These are phyloP conservation scores for Spathaspora arborariae DNA, from an alignment of 805 yeast genomes.

Conservation along the genomic window DNA sequence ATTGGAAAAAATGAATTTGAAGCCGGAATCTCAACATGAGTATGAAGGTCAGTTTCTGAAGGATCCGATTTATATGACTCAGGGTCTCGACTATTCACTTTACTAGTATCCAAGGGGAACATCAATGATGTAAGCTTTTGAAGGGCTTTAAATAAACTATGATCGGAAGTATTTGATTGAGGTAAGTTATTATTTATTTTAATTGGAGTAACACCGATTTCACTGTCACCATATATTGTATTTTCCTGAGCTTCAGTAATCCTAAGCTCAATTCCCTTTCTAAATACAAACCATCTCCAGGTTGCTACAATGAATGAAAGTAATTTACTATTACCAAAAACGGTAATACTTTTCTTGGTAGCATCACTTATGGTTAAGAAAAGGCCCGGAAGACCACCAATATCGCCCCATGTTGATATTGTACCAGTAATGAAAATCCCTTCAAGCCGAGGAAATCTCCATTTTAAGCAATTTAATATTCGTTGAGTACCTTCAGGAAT, in stretches of 20 bases:
- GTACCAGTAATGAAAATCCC: slow-evolving; percentile 76
- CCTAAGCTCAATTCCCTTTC: slow-evolving; percentile 60
- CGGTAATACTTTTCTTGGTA: slow-evolving; percentile 53
- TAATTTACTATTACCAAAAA: slow-evolving; percentile 40
- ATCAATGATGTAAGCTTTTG: slow-evolving; percentile 44
- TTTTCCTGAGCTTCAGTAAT: slow-evolving; percentile 28
- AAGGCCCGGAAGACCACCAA: slow-evolving; percentile 92
- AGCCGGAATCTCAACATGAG: slow-evolving; percentile 31
- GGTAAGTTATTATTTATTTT: slow-evolving; percentile 14
- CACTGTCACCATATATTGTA: slow-evolving; percentile 30
- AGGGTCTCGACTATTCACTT: slow-evolving; percentile 35
- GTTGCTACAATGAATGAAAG: slow-evolving; percentile 58
- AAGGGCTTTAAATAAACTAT: slow-evolving; percentile 15
- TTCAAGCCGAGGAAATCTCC: slow-evolving; percentile 54
- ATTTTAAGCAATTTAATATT: slow-evolving; percentile 42
- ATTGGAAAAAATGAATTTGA: slow-evolving; percentile 18
- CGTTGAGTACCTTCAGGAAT: slow-evolving; percentile 87
- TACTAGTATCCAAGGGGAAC: slow-evolving; percentile 52
- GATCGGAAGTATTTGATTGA: background rate
- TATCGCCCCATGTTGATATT: slow-evolving; percentile 62
- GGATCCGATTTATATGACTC: slow-evolving; percentile 35
- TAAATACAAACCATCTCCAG: slow-evolving; percentile 84
- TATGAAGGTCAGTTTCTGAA: slow-evolving; percentile 34
- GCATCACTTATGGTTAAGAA: slow-evolving; percentile 80
- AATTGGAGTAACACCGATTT: slow-evolving; percentile 37